Conservation (phyloP, 2,329 filamentous ascomycete species). For the Byssochlamys sp. region DNA sequence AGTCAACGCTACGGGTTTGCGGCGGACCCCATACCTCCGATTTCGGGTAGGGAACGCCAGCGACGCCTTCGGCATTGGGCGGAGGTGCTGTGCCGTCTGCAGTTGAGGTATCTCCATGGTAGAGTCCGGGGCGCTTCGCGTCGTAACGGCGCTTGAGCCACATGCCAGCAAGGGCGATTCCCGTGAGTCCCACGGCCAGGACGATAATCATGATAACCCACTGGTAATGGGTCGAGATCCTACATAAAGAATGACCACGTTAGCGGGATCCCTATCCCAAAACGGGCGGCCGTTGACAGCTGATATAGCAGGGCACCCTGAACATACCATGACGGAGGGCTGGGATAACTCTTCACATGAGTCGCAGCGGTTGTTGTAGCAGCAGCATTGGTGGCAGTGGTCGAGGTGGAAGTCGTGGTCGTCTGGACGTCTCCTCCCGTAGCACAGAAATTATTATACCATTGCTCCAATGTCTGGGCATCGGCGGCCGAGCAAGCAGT, state of each 20-base stretch:
- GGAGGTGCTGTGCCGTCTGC: constrained; percentile 3
- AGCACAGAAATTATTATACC: constrained; percentile 61
- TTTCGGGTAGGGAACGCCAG: background rate
- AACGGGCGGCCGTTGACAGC: background rate
- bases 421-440: constrained; percentile 33
- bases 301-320: background rate
- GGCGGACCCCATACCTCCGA: constrained; percentile 8
- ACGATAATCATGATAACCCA: constrained; percentile 77
- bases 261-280: background rate
- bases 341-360: constrained; percentile 4
- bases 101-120: constrained; percentile 14
- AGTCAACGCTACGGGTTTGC: constrained; percentile 9
- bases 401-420: constrained; percentile 17
- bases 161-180: constrained; percentile 58
- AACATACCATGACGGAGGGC: constrained; percentile 15
- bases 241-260: constrained; percentile 21
- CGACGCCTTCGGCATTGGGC: background rate
- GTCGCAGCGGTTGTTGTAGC: constrained; percentile 12
- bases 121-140: constrained; percentile 42
- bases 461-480: constrained; percentile 52
- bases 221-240: constrained; percentile 61
- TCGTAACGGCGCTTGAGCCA: constrained; percentile 66
- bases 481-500: constrained; percentile 48
- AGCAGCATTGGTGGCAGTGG: constrained; percentile 11
- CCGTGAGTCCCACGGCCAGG: constrained; percentile 58